These are phyloP conservation scores for Candida multigemmis DNA, from an alignment of 805 yeast species.

Conservation along the genomic window DNA sequence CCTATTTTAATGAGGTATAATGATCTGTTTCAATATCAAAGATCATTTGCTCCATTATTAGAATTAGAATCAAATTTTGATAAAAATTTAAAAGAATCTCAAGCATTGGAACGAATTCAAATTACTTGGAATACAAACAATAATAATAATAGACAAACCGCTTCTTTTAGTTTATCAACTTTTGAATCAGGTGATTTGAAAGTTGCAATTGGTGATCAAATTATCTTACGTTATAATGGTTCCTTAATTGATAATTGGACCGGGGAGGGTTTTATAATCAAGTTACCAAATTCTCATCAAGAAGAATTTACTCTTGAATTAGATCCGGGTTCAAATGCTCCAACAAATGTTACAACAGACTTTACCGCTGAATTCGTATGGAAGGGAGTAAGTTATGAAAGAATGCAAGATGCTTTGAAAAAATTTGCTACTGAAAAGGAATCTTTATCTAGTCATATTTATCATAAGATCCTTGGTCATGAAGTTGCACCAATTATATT, in stretches of 20 bases:
- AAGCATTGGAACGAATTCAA: constrained; percentile 61
- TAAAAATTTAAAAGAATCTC: constrained; percentile 63
- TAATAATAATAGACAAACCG: constrained; percentile 55
- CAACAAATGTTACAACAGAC: constrained; percentile 50
- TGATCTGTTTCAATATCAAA: constrained; percentile 80
- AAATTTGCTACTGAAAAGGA: constrained; percentile 60
- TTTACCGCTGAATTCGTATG: constrained; percentile 84
- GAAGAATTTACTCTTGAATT: constrained; percentile 72
- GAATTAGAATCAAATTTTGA: constrained; percentile 78
- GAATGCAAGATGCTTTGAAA: constrained; percentile 77
- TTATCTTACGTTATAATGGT: constrained; percentile 58
- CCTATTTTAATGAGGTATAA: constrained; percentile 71
- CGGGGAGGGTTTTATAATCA: constrained; percentile 60
- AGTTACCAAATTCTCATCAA: constrained; percentile 56
- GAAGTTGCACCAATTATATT: constrained; percentile 58
- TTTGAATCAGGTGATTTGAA: constrained; percentile 57
- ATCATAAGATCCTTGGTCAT: constrained; percentile 74
- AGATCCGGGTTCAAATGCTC: constrained; percentile 38
- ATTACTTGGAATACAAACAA: constrained; percentile 73
- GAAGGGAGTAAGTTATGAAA: constrained; percentile 74
- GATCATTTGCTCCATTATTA: constrained; percentile 76
- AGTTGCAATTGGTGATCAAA: constrained; percentile 80
- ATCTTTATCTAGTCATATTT: constrained; percentile 65
- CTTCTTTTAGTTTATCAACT: constrained; percentile 59
- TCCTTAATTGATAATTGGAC: constrained; percentile 57